phyloP scores from a whole-genome alignment of 768 basidiomycete genomes.

The Hemileccinum impolitum region DNA sequence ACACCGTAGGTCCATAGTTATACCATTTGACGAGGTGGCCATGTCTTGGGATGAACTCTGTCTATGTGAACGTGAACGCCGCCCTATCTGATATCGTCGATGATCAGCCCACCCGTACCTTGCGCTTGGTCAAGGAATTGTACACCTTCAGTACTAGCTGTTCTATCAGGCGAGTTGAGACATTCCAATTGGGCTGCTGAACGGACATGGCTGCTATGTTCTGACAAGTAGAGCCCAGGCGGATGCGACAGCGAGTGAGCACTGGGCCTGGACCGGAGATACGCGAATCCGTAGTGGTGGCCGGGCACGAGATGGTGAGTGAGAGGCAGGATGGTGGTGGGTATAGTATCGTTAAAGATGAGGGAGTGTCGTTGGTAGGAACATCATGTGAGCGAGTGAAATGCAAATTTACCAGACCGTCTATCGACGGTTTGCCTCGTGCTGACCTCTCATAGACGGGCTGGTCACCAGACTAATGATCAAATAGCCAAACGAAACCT shows the following conservation, averaged over 20 bases:
- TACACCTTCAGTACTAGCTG: slow-evolving; percentile 68
- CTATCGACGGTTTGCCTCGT: too few relatives aligned
- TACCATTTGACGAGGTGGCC: slow-evolving; percentile 93
- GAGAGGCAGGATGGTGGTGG: too few relatives aligned
- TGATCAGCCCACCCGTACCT: slow-evolving; percentile 57
- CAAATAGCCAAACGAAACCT: too few relatives aligned
- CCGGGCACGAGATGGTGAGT: too few relatives aligned
- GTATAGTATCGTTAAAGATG: too few relatives aligned
- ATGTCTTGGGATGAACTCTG: slow-evolving; percentile 67
- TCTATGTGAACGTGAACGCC: slow-evolving; percentile 42
- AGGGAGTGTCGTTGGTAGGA: too few relatives aligned
- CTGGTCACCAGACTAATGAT: too few relatives aligned
- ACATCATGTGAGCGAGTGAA: too few relatives aligned
- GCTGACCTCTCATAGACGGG: too few relatives aligned
- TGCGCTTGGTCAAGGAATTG: slow-evolving; percentile 89
- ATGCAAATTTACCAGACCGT: too few relatives aligned
- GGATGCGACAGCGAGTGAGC: slow-evolving; percentile 7
- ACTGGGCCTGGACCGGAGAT: background rate
- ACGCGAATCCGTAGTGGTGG: too few relatives aligned
- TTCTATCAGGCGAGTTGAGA: slow-evolving; percentile 34
- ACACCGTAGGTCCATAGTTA: slow-evolving; percentile 98
- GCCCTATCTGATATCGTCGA: slow-evolving; percentile 5
- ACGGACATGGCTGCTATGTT: slow-evolving; percentile 46
- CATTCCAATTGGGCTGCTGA: slow-evolving; percentile 54
- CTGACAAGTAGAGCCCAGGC: slow-evolving; percentile 2